Evolutionary conservation across 2,329 filamentous ascomycete species (phyloP).

Genomic region (Magnaporthiopsis incrustans): DNA sequence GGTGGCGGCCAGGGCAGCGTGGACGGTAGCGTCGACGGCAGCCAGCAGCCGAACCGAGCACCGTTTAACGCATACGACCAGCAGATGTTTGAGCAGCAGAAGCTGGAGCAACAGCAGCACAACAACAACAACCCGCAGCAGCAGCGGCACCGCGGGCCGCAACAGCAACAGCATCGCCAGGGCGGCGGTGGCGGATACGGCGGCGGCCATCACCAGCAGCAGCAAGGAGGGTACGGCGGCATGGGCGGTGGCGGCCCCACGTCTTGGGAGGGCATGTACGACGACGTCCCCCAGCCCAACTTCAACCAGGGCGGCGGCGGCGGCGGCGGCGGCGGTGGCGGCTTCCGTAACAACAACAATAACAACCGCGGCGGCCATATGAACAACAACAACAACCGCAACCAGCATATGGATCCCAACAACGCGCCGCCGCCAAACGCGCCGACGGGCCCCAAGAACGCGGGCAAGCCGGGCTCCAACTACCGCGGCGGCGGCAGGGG

Average conservation of each 20-base stretch:
- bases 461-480: conserved; percentile 82
- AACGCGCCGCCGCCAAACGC: conserved; percentile 69
- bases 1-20: conserved; percentile 25
- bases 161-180: conserved; percentile 26
- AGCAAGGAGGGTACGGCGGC: conserved; percentile 24
- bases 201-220: conserved; percentile 11
- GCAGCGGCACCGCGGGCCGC: conserved; percentile 20
- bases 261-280: conserved; percentile 97
- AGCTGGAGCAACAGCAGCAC: conserved; percentile 60
- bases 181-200: conserved; percentile 20
- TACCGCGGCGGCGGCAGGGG: conserved; percentile 85
- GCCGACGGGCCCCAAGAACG: conserved; percentile 93
- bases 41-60: conserved; percentile 28
- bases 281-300: conserved; percentile 79
- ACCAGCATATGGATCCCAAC: conserved; percentile 34
- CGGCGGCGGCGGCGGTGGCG: conserved; percentile 34
- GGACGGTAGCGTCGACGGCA: conserved; percentile 17
- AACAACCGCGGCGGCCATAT: conserved; percentile 21
- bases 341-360: conserved; percentile 19
- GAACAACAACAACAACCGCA: conserved; percentile 19
- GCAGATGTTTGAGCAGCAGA: conserved; percentile 68
- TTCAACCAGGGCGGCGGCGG: conserved; percentile 45
- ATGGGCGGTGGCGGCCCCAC: conserved; percentile 54
- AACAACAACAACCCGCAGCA: conserved; percentile 17
- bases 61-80: conserved; percentile 65